These are phyloP conservation scores for Cryptomeria japonica DNA, from an alignment of 75 land plant species.

Conservation along the genomic window DNA sequence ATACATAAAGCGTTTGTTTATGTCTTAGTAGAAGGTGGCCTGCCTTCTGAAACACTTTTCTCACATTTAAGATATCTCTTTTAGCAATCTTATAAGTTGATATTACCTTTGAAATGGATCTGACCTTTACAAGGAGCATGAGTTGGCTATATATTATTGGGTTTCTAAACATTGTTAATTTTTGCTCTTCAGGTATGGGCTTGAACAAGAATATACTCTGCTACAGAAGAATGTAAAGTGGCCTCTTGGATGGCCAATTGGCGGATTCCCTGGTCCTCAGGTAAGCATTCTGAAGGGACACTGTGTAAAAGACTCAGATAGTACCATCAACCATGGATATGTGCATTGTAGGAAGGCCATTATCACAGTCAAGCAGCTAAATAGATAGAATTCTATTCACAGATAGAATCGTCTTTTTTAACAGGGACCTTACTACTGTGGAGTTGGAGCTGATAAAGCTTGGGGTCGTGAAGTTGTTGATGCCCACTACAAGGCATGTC, in stretches of 20 bases:
- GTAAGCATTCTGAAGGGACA: conserved; percentile 23
- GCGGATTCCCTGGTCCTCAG: conserved; percentile 98
- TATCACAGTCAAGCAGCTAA: background rate
- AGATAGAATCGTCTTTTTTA: background rate
- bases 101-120: too few relatives aligned
- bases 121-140: background rate
- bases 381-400: background rate
- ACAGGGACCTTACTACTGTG: conserved; percentile 97
- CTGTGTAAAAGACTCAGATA: background rate
- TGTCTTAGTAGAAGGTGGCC: too few relatives aligned
- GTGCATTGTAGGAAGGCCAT: background rate
- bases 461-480: conserved; percentile 96
- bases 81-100: too few relatives aligned
- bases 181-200: conserved; percentile 70
- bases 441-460: conserved; percentile 94
- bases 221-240: conserved; percentile 90
- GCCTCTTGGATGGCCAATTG: conserved; percentile 99
- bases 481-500: conserved; percentile 98
- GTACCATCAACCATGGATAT: background rate
- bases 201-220: conserved; percentile 98
- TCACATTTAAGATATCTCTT: too few relatives aligned
- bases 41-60: too few relatives aligned
- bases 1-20: too few relatives aligned
- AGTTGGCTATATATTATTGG: background rate
- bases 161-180: background rate